Conservation (phyloP, 331 rosid species). For the Dryas integrifolia region DNA sequence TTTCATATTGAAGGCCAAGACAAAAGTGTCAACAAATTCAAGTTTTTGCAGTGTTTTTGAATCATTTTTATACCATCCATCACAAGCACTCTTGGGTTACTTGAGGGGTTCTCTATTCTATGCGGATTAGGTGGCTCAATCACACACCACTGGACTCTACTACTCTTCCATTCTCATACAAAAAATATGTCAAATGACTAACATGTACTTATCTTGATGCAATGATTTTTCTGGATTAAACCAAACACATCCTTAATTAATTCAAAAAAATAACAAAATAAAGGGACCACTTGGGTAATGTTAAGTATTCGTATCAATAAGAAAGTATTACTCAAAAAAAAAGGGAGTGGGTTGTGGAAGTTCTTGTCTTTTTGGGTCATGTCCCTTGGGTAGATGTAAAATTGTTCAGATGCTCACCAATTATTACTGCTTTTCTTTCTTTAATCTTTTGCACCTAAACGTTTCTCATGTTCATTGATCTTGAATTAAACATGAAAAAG, state of each 20-base stretch:
- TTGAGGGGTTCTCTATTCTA: constrained; percentile 3
- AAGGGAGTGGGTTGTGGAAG: too few species aligned
- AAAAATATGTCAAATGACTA: constrained; percentile 6
- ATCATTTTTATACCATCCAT: neutral
- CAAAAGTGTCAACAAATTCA: constrained; percentile 34
- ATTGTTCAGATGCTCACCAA: constrained; percentile 36
- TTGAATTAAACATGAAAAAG: constrained; percentile 1
- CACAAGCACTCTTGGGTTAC: constrained; percentile 6
- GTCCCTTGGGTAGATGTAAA: constrained; percentile 1
- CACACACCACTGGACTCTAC: constrained; percentile 1
- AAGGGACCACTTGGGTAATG: constrained; percentile 3
- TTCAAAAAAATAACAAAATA: neutral
- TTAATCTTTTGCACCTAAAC: constrained; percentile 31
- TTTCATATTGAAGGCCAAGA: constrained; percentile 34
- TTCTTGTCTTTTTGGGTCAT: neutral
- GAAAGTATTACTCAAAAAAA: neutral
- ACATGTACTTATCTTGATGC: constrained; percentile 10
- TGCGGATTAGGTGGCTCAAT: constrained; percentile 6
- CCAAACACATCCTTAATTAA: neutral
- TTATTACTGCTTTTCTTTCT: constrained; percentile 24
- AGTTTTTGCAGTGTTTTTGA: constrained; percentile 8
- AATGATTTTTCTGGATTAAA: neutral
- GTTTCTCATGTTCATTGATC: constrained; percentile 19
- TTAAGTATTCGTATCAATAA: neutral
- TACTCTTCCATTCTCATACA: neutral